Percentiles rank a stretch among this genome's conserved stretches.
Evolutionary conservation across 441 rosid genomes (phyloP).

Genomic region (Arabidopsis lyrata): DNA sequence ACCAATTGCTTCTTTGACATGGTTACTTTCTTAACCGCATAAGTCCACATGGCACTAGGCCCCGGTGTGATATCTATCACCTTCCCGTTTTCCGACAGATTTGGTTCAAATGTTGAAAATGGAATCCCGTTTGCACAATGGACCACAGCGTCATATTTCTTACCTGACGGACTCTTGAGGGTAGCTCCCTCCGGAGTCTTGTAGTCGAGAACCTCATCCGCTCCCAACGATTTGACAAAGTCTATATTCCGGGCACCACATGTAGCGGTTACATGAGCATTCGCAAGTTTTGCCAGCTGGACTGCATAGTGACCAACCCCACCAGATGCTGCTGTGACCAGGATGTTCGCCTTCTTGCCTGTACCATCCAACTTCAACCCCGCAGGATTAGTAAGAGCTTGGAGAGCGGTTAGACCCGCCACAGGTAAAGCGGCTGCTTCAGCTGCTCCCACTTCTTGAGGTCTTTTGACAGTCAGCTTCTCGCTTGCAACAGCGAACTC

Average conservation of each 20-base stretch:
- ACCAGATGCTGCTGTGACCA: conserved; percentile 86
- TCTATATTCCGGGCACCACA: conserved; percentile 77
- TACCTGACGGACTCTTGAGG: conserved; percentile 72
- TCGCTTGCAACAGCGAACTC: conserved; percentile 66
- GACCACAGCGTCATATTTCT: conserved; percentile 72
- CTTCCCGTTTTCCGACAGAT: conserved; percentile 51
- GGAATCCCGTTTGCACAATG: conserved; percentile 71
- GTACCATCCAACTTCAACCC: conserved; percentile 74
- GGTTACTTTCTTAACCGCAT: conserved; percentile 61
- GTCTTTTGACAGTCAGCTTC: conserved; percentile 63
- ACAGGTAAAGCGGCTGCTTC: conserved; percentile 74
- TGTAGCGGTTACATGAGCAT: conserved; percentile 81
- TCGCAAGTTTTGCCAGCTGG: conserved; percentile 80
- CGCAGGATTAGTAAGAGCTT: conserved; percentile 61
- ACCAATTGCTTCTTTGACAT: conserved; percentile 71
- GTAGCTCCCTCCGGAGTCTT: conserved; percentile 75
- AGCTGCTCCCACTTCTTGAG: conserved; percentile 72
- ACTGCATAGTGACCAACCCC: conserved; percentile 90
- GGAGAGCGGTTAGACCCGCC: conserved; percentile 72
- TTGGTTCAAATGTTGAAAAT: conserved; percentile 50
- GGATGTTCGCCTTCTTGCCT: conserved; percentile 58
- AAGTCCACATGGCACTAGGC: conserved; percentile 54
- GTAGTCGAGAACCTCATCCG: conserved; percentile 82
- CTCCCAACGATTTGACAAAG: conserved; percentile 72
- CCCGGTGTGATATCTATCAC: conserved; percentile 74